Base-by-base conservation (phyloP, 2,329 filamentous ascomycete species). In the Apiospora arundinis region DNA sequence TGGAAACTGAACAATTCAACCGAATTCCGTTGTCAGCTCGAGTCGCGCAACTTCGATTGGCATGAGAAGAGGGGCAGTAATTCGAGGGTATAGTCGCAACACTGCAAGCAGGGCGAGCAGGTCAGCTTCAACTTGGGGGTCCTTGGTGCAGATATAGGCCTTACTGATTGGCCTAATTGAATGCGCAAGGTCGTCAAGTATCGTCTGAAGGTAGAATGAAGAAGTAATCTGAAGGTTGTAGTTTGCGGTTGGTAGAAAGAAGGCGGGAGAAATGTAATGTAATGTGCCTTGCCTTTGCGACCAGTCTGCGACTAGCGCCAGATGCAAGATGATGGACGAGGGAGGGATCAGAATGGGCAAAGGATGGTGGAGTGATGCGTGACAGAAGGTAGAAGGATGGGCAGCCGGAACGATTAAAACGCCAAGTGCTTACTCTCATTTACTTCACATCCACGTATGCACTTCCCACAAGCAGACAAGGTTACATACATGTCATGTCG, bases 401-500 rank as follows among this genome's bases (percentile, higher is more conserved):
- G 28, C 52, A 60, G 21, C 28, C 32, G 56, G 28, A 63, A 32
- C 32, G 32, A n/a, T 63, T 32, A 63, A 32, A 40, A n/a, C 40
- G 56, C 56, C 56, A 63, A 37, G 52, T 60, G 52, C 52, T 60
- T 60, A 60, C 52, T 60, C 28, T 60, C 25, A 16, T 60, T 60
- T 60, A 37, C 52, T 60, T 60, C 28, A 60, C 28, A 32, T 16
- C 52, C 21, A 60, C 52, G 28, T 60, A 21, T 28, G 12, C 25
- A 4, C 52, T 37, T 21, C 16, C 21, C 4, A 60, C 28, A 37
- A 60, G 52, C 25, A 11, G 2, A 37, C 52, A 60, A 32, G 28
- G 28, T 21, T 37, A 21, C 16, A 18, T 32, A 16, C n/a, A 32
- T 32, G 32, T 32, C 32, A 32, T 32, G 32, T 6, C 32, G 32